These are phyloP conservation scores for Deuterostichococcus epilithicus DNA, from an alignment of 139 green algal genomes.

Conservation along the genomic window DNA sequence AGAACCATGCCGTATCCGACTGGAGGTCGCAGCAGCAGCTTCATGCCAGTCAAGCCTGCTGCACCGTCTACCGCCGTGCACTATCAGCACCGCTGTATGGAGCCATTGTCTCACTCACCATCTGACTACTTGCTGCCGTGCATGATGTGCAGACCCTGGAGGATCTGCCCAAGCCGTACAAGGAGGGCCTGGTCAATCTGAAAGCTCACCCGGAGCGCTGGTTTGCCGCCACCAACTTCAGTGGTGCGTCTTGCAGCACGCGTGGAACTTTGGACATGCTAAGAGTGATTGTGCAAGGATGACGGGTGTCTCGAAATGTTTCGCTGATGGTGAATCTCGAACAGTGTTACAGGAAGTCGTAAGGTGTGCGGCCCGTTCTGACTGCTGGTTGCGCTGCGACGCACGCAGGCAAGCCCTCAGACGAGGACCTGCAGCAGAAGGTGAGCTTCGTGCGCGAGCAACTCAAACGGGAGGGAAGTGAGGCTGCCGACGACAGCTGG, in stretches of 20 bases:
- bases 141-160: slow-evolving; percentile 1
- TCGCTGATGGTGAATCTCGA: too few relatives aligned
- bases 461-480: neutral
- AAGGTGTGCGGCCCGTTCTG: too few relatives aligned
- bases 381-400: neutral
- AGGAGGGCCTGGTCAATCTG: neutral
- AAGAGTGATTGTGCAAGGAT: neutral
- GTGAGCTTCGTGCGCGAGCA: neutral
- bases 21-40: too few relatives aligned
- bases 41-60: too few relatives aligned
- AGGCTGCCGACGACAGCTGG: neutral
- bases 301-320: too few relatives aligned
- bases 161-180: slow-evolving; percentile 4
- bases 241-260: neutral
- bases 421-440: neutral
- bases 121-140: too few relatives aligned
- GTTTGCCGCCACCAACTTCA: neutral
- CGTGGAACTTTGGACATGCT: neutral
- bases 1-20: too few relatives aligned
- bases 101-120: too few relatives aligned
- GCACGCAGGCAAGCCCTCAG: neutral
- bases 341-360: too few relatives aligned
- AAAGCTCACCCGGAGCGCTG: neutral
- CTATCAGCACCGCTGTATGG: too few relatives aligned
- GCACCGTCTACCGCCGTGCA: too few relatives aligned